A percentile compares a stretch with the other conserved stretches of the same genome.
These are phyloP conservation scores for Verticillium isaacii DNA, from an alignment of 2,329 filamentous ascomycete genomes.

Conservation along the genomic window DNA sequence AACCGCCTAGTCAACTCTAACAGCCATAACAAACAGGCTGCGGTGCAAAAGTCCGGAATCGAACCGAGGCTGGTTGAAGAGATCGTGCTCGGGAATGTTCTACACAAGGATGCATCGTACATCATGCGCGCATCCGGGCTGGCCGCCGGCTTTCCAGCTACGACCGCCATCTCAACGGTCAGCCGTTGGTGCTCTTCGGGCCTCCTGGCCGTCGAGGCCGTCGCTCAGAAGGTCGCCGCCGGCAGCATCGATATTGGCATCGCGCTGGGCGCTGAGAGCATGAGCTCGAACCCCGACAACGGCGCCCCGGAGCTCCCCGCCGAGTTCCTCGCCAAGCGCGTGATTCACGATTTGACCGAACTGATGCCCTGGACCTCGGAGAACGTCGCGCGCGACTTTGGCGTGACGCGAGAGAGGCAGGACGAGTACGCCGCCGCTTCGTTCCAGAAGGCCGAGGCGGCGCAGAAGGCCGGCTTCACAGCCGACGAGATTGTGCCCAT, in stretches of 20 bases:
- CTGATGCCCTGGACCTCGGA: constrained; percentile 76
- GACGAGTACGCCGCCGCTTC: constrained; percentile 64
- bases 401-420: constrained; percentile 61
- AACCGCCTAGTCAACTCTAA: too few species aligned
- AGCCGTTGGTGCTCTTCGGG: constrained; percentile 76
- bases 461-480: constrained; percentile 70
- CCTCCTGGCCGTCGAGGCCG: constrained; percentile 68
- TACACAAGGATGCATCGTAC: constrained; percentile 63
- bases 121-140: constrained; percentile 64
- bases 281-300: constrained; percentile 34
- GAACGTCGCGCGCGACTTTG: constrained; percentile 69
- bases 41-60: constrained; percentile 22
- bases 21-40: background rate
- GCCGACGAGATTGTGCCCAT: constrained; percentile 71
- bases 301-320: constrained; percentile 33
- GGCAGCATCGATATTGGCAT: constrained; percentile 66
- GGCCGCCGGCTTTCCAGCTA: constrained; percentile 68
- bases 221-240: constrained; percentile 63
- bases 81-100: constrained; percentile 67
- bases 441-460: constrained; percentile 62
- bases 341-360: constrained; percentile 61
- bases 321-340: constrained; percentile 51
- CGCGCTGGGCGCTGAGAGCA: constrained; percentile 66
- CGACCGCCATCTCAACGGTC: constrained; percentile 59
- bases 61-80: constrained; percentile 62